A percentile compares a stretch with the other conserved stretches of the same genome.
Conservation (phyloP, 176 grass and related monocot species). For the Carex kokanica region DNA sequence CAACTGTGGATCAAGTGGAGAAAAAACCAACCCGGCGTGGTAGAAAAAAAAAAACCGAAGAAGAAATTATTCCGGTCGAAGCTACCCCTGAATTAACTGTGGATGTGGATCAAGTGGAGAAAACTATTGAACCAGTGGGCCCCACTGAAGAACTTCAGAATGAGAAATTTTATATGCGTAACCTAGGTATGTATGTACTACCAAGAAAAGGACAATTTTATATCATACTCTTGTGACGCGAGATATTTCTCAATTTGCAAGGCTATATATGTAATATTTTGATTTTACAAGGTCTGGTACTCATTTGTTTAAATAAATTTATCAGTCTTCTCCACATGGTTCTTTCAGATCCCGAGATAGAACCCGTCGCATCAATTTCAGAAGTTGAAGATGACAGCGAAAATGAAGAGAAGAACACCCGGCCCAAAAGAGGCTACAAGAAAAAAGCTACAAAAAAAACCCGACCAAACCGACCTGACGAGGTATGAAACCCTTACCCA, state of each 20-base stretch:
- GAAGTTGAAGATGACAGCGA: not conserved
- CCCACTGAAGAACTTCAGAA: slow-evolving; percentile 38
- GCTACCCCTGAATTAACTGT: slow-evolving; percentile 13
- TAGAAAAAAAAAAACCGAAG: slow-evolving; percentile 42
- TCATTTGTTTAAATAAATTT: not conserved
- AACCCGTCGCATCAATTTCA: not conserved
- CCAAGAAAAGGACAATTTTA: slow-evolving; percentile 2
- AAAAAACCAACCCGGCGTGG: slow-evolving; percentile 31
- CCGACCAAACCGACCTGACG: not conserved
- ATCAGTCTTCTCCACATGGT: not conserved
- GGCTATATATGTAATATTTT: slow-evolving; percentile 9
- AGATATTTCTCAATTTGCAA: not conserved
- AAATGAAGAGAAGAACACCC: not conserved
- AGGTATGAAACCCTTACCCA: not conserved
- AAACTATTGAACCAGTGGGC: not conserved
- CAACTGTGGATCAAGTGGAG: not conserved
- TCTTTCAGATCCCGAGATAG: not conserved
- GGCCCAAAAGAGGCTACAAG: not conserved
- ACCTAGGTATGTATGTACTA: slow-evolving; percentile 67
- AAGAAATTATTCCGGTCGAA: slow-evolving; percentile 24
- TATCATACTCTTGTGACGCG: not conserved
- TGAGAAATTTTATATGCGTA: slow-evolving; percentile 36
- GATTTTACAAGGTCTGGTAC: not conserved
- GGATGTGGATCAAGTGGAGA: not conserved
- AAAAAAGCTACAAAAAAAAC: slow-evolving; percentile 7